Conservation (phyloP, 345 rosid genomes). For the Angophora floribunda region DNA sequence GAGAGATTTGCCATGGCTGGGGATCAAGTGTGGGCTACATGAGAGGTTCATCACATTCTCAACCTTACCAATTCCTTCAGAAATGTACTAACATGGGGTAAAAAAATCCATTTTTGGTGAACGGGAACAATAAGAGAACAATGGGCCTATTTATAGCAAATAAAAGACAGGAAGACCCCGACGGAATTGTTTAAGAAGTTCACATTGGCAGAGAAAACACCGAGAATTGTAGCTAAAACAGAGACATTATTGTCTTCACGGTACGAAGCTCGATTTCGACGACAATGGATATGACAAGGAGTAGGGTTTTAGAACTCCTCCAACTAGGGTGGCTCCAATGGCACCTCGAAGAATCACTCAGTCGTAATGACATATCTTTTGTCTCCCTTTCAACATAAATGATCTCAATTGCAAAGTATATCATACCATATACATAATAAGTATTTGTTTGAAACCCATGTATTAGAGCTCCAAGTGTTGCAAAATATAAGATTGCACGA, state of each 20-base stretch:
- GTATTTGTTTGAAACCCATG: too few relatives aligned
- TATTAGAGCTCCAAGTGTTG: too few relatives aligned
- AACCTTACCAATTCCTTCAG: neutral
- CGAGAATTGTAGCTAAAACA: neutral
- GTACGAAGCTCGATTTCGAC: neutral
- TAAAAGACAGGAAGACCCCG: neutral
- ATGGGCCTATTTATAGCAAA: neutral
- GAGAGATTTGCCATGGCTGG: too few relatives aligned
- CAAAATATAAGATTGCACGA: too few relatives aligned
- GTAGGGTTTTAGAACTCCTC: too few relatives aligned
- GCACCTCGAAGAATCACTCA: neutral
- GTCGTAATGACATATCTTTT: neutral
- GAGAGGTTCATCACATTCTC: too few relatives aligned
- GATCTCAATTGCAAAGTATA: too few relatives aligned
- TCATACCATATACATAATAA: too few relatives aligned
- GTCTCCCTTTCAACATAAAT: too few relatives aligned
- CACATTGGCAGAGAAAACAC: neutral
- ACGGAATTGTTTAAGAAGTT: neutral
- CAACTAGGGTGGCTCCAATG: neutral
- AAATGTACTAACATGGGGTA: neutral
- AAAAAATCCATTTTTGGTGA: neutral
- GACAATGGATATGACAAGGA: neutral
- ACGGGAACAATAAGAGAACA: neutral
- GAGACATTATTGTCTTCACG: neutral
- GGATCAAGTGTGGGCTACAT: too few relatives aligned